These are phyloP conservation scores for Hirsutella minnesotensis DNA, from an alignment of 2,329 filamentous ascomycete species.

Conservation along the genomic window DNA sequence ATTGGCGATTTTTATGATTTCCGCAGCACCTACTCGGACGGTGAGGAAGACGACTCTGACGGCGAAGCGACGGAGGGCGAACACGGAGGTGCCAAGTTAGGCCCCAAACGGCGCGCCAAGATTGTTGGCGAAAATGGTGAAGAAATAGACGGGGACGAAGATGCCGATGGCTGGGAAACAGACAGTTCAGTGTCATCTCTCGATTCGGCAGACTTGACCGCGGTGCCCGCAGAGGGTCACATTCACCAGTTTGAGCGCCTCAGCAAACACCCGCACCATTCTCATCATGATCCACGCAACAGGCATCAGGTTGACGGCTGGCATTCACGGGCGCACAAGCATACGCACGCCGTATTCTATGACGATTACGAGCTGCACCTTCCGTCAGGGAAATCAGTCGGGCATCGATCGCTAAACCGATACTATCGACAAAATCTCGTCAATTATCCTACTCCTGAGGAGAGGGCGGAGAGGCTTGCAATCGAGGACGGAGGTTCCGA, in stretches of 20 bases:
- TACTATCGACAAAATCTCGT: slow-evolving; percentile 92
- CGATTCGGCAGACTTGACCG: slow-evolving; percentile 72
- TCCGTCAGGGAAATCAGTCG: slow-evolving; percentile 77
- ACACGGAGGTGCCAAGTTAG: slow-evolving; percentile 57
- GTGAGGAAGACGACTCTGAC: slow-evolving; percentile 45
- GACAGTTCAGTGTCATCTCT: slow-evolving; percentile 84
- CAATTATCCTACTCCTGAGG: slow-evolving; percentile 67
- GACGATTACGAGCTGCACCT: slow-evolving; percentile 92
- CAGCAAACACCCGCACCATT: slow-evolving; percentile 63
- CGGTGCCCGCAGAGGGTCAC: slow-evolving; percentile 63
- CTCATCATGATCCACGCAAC: slow-evolving; percentile 55
- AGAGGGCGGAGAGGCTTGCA: slow-evolving; percentile 57
- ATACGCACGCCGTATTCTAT: slow-evolving; percentile 66
- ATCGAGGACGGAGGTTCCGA: slow-evolving; percentile 36
- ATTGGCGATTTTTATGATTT: slow-evolving; percentile 98
- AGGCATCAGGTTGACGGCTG: slow-evolving; percentile 68
- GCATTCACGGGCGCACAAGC: slow-evolving; percentile 72
- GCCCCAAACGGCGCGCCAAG: slow-evolving; percentile 43
- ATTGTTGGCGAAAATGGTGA: slow-evolving; percentile 37
- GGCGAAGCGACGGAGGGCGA: slow-evolving; percentile 29
- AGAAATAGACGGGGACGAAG: slow-evolving; percentile 37
- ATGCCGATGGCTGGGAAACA: slow-evolving; percentile 85
- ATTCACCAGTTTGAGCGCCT: slow-evolving; percentile 62
- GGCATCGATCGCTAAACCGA: slow-evolving; percentile 74
- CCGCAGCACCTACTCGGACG: slow-evolving; percentile 85